Percentiles rank a stretch among this genome's conserved stretches.
phyloP scores from a whole-genome alignment of 108 stramenopile species.

The Nitzschia sp. region DNA sequence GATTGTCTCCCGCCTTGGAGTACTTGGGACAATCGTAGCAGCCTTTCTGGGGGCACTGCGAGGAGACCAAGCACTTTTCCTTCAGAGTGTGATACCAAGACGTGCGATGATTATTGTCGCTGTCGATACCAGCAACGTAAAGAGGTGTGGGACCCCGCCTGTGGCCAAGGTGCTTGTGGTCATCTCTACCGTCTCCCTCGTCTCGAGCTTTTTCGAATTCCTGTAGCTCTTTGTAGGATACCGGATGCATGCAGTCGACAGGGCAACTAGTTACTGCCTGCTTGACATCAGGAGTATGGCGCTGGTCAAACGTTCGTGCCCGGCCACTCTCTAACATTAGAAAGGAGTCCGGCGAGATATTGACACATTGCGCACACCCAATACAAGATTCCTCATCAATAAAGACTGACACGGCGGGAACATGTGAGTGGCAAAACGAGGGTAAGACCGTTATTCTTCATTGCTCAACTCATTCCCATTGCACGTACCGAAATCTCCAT shows the following conservation, averaged over 20 bases:
- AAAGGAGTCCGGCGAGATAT: slow-evolving; percentile 60
- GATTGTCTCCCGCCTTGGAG: slow-evolving; percentile 59
- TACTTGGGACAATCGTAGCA: slow-evolving; percentile 83
- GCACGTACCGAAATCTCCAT: slow-evolving; percentile 76
- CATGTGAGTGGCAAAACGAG: neutral
- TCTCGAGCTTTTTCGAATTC: slow-evolving; percentile 71
- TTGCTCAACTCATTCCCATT: too few species aligned
- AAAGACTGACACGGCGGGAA: slow-evolving; percentile 37
- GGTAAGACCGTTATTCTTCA: neutral
- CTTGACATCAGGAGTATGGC: slow-evolving; percentile 53
- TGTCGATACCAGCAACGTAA: slow-evolving; percentile 70
- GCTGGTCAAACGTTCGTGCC: slow-evolving; percentile 71
- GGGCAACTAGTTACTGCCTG: slow-evolving; percentile 70
- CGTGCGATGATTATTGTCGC: slow-evolving; percentile 67
- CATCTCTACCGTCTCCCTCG: slow-evolving; percentile 54
- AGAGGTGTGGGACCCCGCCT: slow-evolving; percentile 46
- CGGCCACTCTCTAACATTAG: slow-evolving; percentile 78
- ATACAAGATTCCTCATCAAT: slow-evolving; percentile 90
- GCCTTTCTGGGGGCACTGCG: slow-evolving; percentile 68
- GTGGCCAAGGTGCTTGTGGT: slow-evolving; percentile 55
- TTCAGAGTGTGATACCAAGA: slow-evolving; percentile 78
- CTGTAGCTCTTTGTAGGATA: slow-evolving; percentile 67
- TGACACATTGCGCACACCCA: slow-evolving; percentile 77
- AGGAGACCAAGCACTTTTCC: slow-evolving; percentile 52
- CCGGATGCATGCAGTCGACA: slow-evolving; percentile 78